Percentiles rank a stretch among this genome's conserved stretches.
These are phyloP conservation scores for Gamsiella multidivaricata DNA, from an alignment of 192 early-diverging fungal species.

Conservation along the genomic window DNA sequence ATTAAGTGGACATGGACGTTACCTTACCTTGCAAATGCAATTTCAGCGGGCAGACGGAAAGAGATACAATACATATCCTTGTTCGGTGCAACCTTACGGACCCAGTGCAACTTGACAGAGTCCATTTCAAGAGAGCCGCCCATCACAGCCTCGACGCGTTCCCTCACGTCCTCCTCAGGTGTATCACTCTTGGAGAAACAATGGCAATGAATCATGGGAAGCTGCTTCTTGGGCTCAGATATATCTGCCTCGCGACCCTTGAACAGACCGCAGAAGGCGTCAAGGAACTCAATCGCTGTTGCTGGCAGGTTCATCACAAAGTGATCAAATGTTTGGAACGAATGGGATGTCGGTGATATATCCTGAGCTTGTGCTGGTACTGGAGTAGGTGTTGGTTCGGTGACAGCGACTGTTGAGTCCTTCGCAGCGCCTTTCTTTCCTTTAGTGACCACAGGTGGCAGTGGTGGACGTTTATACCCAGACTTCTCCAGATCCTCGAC, in stretches of 20 bases:
- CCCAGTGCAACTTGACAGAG: conserved; percentile 73
- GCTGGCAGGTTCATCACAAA: conserved; percentile 99
- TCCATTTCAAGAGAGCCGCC: conserved; percentile 27
- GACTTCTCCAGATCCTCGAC: conserved; percentile 70
- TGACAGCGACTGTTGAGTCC: conserved; percentile 14
- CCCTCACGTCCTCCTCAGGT: conserved; percentile 73
- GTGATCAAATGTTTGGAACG: conserved; percentile 84
- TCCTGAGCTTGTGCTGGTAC: conserved; percentile 11
- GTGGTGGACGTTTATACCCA: conserved; percentile 28
- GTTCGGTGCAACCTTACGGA: conserved; percentile 96
- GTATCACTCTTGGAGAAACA: conserved; percentile 90
- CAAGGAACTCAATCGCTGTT: conserved; percentile 96
- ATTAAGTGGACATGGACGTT: not conserved
- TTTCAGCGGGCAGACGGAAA: conserved; percentile 79
- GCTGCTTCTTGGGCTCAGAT: conserved; percentile 48
- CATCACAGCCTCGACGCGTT: conserved; percentile 53
- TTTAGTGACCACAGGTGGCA: conserved; percentile 19
- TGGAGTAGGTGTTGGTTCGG: conserved; percentile 30
- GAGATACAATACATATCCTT: conserved; percentile 99
- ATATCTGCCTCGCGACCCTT: conserved; percentile 60
- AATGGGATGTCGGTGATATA: not conserved
- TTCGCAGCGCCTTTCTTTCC: conserved; percentile 44
- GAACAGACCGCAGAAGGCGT: conserved; percentile 90
- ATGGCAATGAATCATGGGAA: conserved; percentile 95
- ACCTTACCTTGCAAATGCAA: conserved; percentile 75